phyloP scores from a whole-genome alignment of 805 yeast genomes.

The Teunomyces kruisii region DNA sequence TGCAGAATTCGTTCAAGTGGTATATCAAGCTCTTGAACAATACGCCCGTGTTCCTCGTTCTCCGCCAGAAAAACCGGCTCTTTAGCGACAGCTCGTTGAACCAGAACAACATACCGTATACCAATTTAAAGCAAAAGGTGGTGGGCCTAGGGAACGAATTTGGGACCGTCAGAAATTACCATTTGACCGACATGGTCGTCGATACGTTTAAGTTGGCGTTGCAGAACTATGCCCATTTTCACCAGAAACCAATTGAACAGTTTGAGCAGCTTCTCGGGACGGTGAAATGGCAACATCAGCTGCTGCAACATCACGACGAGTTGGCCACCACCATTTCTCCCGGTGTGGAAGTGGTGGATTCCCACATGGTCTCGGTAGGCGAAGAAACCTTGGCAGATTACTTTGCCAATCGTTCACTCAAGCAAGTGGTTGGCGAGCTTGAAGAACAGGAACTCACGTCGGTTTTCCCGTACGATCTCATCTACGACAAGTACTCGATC shows the following conservation, averaged over 20 bases:
- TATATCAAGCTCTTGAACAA: conserved; percentile 23
- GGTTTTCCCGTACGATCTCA: conserved; percentile 31
- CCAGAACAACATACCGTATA: conserved; percentile 21
- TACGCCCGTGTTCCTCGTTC: conserved; percentile 31
- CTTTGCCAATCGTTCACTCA: conserved; percentile 2
- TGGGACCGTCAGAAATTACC: conserved; percentile 25
- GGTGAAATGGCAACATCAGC: not conserved
- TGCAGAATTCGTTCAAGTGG: conserved; percentile 28
- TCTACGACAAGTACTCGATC: conserved; percentile 23
- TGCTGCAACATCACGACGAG: not conserved
- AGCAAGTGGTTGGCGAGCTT: conserved; percentile 1
- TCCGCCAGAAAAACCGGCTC: conserved; percentile 26
- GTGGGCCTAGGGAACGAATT: conserved; percentile 8
- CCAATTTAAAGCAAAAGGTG: conserved; percentile 13
- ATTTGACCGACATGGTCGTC: conserved; percentile 27
- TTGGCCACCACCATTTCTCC: not conserved
- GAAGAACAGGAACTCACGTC: conserved; percentile 9
- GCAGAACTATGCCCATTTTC: not conserved
- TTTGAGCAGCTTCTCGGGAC: not conserved
- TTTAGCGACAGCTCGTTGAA: conserved; percentile 24
- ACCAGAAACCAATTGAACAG: not conserved
- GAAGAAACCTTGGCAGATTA: not conserved
- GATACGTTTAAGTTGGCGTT: conserved; percentile 33
- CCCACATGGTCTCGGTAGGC: not conserved
- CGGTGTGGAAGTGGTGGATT: not conserved